These are phyloP conservation scores for Coemansia sp. DNA, from an alignment of 192 early-diverging fungal genomes.

Conservation along the genomic window DNA sequence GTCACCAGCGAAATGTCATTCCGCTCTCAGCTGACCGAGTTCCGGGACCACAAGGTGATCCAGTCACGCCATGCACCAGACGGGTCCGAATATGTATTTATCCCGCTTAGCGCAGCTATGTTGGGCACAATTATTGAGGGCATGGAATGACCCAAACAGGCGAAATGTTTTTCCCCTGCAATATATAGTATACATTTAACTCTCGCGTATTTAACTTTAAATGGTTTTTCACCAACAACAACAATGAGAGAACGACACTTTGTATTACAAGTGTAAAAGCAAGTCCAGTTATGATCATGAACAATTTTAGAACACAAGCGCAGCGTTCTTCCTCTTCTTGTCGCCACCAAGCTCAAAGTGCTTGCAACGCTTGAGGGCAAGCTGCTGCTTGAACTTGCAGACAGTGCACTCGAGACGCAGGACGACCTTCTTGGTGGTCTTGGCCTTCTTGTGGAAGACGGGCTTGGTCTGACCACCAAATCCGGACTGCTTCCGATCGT, in stretches of 20 bases:
- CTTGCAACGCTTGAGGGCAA: constrained; percentile 98
- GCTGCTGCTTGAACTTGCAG: constrained; percentile 99
- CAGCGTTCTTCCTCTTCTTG: constrained; percentile 91
- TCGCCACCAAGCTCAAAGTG: constrained; percentile 99
- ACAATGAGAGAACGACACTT: constrained; percentile 1
- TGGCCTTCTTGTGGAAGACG: constrained; percentile 99
- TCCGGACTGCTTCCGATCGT: constrained; percentile 98
- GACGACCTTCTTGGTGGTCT: constrained; percentile 99
- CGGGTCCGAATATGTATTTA: constrained; percentile 45
- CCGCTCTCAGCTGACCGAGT: constrained; percentile 89
- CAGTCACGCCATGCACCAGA: constrained; percentile 55
- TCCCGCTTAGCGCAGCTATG: constrained; percentile 64
- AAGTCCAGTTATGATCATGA: constrained; percentile 60
- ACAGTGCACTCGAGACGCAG: constrained; percentile 97
- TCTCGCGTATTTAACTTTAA: neutral
- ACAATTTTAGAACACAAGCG: constrained; percentile 73
- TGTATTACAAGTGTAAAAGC: constrained; percentile 7
- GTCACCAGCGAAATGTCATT: constrained; percentile 82
- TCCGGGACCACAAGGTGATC: constrained; percentile 88
- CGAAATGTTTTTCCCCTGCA: neutral
- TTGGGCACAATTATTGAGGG: constrained; percentile 69
- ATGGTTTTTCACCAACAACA: constrained; percentile 3
- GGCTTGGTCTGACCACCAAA: constrained; percentile 99
- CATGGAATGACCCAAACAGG: constrained; percentile 44
- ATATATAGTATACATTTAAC: neutral